Evolutionary conservation across 306 rosid species (phyloP), one percentile per base, ranked within the genome.

Genomic region (Hippophae rhamnoides): DNA sequence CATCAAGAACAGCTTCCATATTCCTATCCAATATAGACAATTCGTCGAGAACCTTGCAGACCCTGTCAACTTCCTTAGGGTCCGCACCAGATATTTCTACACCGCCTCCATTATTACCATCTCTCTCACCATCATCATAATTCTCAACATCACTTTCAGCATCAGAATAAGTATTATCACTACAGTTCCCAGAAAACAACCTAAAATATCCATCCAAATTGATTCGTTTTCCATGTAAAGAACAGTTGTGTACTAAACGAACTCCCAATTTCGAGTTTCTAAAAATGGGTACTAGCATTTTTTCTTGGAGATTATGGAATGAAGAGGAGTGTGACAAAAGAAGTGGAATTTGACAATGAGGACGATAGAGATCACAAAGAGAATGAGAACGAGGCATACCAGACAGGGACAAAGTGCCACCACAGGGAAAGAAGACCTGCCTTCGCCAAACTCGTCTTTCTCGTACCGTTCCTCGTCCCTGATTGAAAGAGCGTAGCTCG

Each of bases 1-100:
- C 88, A 82, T 92, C 93, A 13, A 92, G 95, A 73, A 87, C 96
- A 0, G 78, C 92, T 73, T 92, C 96, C 95, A 92, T 85, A 72
- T 85, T 92, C 81, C 89, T 69, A 80, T 92, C 98, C 52, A 92
- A 69, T 0, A 85, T 87, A 82, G 81, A 83, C 95, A 92, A 83
- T 73, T 92, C 96, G 47, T 78, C 86, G 50, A 92, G 78, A 82
- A 92, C 81, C 89, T 80, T 83, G 81, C 89, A 92, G 45, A 87
- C 82, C 53, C 82, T 76, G 51, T 75, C 73, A 57, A 87, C 85
- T 74, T 92, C 96, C 10, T 61, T 67, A 0, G 74, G 76, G 61
- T 81, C 83, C 12, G 78, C 89, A 61, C 79, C 9, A 0, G 79
- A 81, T 44, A 49, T 65, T 61, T 11, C 72, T 31, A 11, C 26